phyloP scores from a whole-genome alignment of 2,329 filamentous ascomycete genomes.

The Sclerotinia borealis region DNA sequence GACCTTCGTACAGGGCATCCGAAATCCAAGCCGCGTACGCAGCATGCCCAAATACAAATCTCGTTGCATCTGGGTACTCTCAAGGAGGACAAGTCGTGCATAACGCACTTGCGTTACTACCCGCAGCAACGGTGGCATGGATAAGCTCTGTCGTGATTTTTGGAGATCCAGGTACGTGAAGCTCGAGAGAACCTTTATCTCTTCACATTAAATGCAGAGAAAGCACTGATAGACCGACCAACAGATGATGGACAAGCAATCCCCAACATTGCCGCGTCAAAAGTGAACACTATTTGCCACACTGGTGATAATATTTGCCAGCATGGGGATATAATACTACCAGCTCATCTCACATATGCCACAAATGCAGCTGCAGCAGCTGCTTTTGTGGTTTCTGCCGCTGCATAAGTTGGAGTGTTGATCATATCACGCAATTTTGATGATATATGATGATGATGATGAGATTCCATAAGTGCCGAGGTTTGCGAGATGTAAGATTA shows the following conservation, averaged over 20 bases:
- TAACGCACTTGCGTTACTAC: constrained; percentile 34
- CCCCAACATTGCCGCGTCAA: constrained; percentile 22
- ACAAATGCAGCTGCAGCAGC: constrained; percentile 34
- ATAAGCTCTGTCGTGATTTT: constrained; percentile 39
- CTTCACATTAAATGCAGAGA: background rate
- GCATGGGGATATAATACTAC: constrained; percentile 38
- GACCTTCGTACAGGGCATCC: constrained; percentile 18
- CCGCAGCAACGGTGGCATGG: constrained; percentile 25
- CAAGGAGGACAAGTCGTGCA: constrained; percentile 43
- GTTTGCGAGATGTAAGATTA: background rate
- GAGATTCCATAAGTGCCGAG: background rate
- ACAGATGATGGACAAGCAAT: constrained; percentile 22
- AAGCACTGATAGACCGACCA: background rate
- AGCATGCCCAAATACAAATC: constrained; percentile 35
- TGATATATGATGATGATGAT: background rate
- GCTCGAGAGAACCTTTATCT: background rate
- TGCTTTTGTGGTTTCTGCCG: constrained; percentile 29
- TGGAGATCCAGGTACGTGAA: constrained; percentile 36
- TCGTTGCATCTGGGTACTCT: constrained; percentile 38
- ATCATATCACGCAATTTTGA: background rate
- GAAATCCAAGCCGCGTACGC: constrained; percentile 32
- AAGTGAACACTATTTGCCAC: constrained; percentile 42
- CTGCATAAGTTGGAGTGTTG: background rate
- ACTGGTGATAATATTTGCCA: constrained; percentile 45
- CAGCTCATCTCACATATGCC: constrained; percentile 38